Base-by-base conservation (phyloP, 164 flowering plant genomes). In the Stephania japonica region DNA sequence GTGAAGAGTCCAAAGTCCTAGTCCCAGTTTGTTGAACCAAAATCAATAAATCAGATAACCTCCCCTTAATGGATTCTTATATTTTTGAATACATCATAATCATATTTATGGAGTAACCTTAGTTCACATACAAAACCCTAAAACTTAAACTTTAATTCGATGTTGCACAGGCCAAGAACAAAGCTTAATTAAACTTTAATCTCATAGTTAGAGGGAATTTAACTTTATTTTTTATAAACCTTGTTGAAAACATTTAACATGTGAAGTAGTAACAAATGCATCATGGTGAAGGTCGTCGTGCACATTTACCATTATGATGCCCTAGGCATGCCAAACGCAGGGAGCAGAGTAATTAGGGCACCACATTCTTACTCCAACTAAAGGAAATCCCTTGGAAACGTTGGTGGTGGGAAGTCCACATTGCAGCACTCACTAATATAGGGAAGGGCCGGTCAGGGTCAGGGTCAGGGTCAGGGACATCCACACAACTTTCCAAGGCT, bases 271-370 rank as follows among this genome's bases (percentile, higher is more conserved):
- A 56, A 56, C 62, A 56, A 56, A 56, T n/a, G 64, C 64, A 59
- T 59, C 64, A 19, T 59, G 64, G 9, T 59, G 0, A 4, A 19
- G 2, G 21, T 59, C 23, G 21, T n/a, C 24, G n/a, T 56, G 16
- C 62, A 47, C 53, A 47, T 47, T 27, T 47, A 47, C 53, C 53
- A 59, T 59, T 21, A 59, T 59, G 63, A 59, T 59, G 63, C 63
- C 23, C 63, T 23, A 59, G 21, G 63, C 63, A 59, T 59, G 63
- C 63, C 63, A 59, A 59, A 59, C n/a, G n/a, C 19, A 19, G 6
- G 18, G 24, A 59, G 21, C 63, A 59, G 19, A 59, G 63, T 59
- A 9, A 23, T 59, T n/a, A 59, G 63, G 63, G 63, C 63, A 59
- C 4, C 24, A 59, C 21, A 19, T 19, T 59, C 63, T 59, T 59